phyloP scores from a whole-genome alignment of 2,329 filamentous ascomycete genomes.

The Xylaria polymorpha region DNA sequence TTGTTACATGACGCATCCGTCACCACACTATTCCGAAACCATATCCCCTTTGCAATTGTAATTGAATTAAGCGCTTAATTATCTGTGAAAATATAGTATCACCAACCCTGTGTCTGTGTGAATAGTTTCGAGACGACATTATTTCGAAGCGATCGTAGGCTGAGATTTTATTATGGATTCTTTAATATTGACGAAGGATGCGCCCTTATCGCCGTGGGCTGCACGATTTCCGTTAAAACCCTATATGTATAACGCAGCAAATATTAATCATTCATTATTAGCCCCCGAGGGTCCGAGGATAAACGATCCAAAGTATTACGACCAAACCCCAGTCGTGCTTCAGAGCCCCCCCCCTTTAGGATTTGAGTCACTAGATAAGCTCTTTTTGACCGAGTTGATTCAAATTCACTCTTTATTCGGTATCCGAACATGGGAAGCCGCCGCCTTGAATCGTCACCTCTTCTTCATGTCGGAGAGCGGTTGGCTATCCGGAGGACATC shows the following conservation, averaged over 20 bases:
- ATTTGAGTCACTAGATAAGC: not conserved
- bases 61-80: not conserved
- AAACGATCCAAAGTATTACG: conserved; percentile 30
- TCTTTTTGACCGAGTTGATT: not conserved
- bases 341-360: not conserved
- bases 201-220: conserved; percentile 28
- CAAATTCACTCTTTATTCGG: not conserved
- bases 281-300: conserved; percentile 11
- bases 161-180: not conserved
- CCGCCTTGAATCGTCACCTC: conserved; percentile 10
- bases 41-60: not conserved
- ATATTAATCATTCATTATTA: conserved; percentile 14
- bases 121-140: not conserved
- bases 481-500: conserved; percentile 17
- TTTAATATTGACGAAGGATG: not conserved
- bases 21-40: no score
- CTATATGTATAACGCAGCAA: not conserved
- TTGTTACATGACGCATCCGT: no score
- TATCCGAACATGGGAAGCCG: conserved; percentile 8
- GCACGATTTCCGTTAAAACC: not conserved
- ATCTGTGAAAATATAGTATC: not conserved
- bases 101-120: not conserved
- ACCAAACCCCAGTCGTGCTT: not conserved
- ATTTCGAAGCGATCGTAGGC: not conserved
- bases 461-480: not conserved